A percentile compares a stretch with the other conserved stretches of the same genome.
phyloP scores from a whole-genome alignment of 129 eudicot genomes.

The Scalesia atractyloides region DNA sequence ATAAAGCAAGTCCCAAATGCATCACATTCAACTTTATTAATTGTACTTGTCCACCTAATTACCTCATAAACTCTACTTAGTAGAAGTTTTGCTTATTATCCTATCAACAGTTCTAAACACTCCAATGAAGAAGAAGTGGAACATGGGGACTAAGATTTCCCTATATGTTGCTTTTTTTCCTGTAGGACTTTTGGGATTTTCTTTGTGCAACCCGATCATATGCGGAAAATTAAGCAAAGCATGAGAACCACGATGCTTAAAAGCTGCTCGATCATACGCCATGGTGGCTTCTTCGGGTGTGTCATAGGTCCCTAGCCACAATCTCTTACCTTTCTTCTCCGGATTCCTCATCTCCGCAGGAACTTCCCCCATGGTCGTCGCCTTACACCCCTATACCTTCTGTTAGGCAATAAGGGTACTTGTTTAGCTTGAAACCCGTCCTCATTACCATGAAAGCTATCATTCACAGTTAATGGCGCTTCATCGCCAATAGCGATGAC shows the following conservation, averaged over 20 bases:
- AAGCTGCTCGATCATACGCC: constrained; percentile 14
- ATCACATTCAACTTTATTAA: no score
- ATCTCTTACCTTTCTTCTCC: not conserved
- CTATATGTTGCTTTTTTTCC: not conserved
- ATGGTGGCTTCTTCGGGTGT: not conserved
- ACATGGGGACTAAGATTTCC: not conserved
- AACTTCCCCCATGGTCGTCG: constrained; percentile 4
- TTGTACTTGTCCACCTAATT: no score
- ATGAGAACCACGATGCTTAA: constrained; percentile 3
- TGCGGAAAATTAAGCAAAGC: constrained; percentile 18
- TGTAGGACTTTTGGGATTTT: not conserved
- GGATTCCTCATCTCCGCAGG: constrained; percentile 10
- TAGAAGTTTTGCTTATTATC: not conserved
- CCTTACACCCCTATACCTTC: not conserved
- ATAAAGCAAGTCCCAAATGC: no score
- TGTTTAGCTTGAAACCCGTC: not conserved
- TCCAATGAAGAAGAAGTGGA: not conserved
- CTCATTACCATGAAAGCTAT: not conserved
- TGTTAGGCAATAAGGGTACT: not conserved
- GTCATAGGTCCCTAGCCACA: constrained; percentile 5
- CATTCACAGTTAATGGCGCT: not conserved
- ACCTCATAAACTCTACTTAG: not conserved
- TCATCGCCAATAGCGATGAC: not conserved
- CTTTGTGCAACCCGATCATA: not conserved
- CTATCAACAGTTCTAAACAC: not conserved